Conservation (phyloP, 352 stramenopile species). For the Phytophthora rubi region DNA sequence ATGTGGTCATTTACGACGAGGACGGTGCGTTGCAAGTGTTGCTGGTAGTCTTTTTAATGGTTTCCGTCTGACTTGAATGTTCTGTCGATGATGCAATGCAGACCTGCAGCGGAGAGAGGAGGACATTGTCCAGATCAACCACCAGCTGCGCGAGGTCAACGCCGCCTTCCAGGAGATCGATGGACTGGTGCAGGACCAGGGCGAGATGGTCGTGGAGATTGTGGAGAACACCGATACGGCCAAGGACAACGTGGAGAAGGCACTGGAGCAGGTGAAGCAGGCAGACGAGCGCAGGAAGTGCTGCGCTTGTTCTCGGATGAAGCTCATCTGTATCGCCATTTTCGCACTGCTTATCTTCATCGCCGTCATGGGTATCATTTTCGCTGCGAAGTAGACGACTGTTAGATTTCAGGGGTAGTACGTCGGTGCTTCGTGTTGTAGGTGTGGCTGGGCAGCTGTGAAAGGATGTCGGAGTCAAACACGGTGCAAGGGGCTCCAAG, state of each 20-base stretch:
- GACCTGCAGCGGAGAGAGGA: slow-evolving; percentile 82
- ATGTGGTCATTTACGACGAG: slow-evolving; percentile 86
- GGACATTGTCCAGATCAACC: slow-evolving; percentile 90
- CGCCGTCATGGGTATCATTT: slow-evolving; percentile 59
- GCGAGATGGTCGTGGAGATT: slow-evolving; percentile 83
- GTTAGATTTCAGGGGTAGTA: slow-evolving; percentile 5
- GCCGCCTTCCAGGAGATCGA: slow-evolving; percentile 88
- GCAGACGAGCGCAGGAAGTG: slow-evolving; percentile 74
- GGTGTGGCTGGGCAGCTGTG: slow-evolving; percentile 4
- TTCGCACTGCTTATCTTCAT: slow-evolving; percentile 64
- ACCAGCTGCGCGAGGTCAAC: slow-evolving; percentile 87
- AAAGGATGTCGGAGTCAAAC: not conserved
- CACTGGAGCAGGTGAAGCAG: slow-evolving; percentile 73
- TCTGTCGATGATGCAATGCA: slow-evolving; percentile 41
- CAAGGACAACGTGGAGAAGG: slow-evolving; percentile 78
- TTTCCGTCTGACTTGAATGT: not conserved
- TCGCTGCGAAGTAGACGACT: slow-evolving; percentile 38
- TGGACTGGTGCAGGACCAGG: slow-evolving; percentile 83
- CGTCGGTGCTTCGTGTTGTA: slow-evolving; percentile 19
- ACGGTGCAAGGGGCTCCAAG: not conserved
- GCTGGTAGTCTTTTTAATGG: not conserved
- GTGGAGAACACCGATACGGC: slow-evolving; percentile 80
- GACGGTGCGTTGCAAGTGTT: slow-evolving; percentile 55
- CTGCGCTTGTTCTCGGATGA: slow-evolving; percentile 68
- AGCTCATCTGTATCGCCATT: slow-evolving; percentile 73